Conservation (phyloP, 2,329 filamentous ascomycete genomes). For the Escovopsis sp. region DNA sequence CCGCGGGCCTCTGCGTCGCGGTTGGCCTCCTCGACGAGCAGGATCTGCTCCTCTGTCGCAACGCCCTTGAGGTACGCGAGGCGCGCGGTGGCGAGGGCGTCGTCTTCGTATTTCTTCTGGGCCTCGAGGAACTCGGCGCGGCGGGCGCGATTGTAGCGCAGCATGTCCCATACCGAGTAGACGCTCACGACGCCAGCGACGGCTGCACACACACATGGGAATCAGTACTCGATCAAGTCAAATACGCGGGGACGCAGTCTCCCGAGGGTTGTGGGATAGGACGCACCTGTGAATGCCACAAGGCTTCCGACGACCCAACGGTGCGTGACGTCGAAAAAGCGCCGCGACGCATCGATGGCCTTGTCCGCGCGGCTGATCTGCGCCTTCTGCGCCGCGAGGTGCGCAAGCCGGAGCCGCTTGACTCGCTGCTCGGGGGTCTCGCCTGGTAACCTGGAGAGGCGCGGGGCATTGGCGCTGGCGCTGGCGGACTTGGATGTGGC, state of each 20-base stretch:
- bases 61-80: constrained; percentile 44
- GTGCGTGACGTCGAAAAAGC: constrained; percentile 40
- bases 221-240: too few species aligned
- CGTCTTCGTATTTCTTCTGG: constrained; percentile 36
- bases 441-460: constrained; percentile 18
- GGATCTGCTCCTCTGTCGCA: constrained; percentile 39
- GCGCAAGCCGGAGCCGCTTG: constrained; percentile 49
- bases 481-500: constrained; percentile 45
- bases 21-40: constrained; percentile 42
- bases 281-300: constrained; percentile 41
- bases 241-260: too few species aligned
- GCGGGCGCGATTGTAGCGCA: constrained; percentile 43
- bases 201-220: constrained; percentile 17
- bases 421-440: constrained; percentile 59
- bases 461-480: constrained; percentile 9
- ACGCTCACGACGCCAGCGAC: constrained; percentile 39
- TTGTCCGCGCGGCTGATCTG: constrained; percentile 37
- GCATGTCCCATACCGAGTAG: constrained; percentile 47
- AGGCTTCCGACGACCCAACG: constrained; percentile 38
- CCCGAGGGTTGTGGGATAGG: constrained; percentile 2
- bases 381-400: constrained; percentile 48
- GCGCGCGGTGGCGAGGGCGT: constrained; percentile 40
- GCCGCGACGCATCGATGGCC: constrained; percentile 30
- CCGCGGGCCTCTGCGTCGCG: constrained; percentile 29
- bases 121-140: constrained; percentile 42